These are phyloP conservation scores for Eucalyptus lansdowneana DNA, from an alignment of 345 rosid species.

Conservation along the genomic window DNA sequence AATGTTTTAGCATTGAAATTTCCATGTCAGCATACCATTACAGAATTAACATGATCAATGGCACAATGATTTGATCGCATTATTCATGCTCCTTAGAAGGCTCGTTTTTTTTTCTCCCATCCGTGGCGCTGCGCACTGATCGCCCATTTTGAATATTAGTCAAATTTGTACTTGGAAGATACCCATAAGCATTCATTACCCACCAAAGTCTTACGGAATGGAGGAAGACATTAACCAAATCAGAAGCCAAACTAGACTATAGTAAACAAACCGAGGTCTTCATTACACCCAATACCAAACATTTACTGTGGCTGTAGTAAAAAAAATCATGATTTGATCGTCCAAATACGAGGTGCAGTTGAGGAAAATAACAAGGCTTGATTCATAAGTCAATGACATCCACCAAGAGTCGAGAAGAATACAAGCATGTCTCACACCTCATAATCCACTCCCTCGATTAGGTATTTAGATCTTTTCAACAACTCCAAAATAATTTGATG, in stretches of 20 bases:
- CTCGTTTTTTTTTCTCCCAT: neutral
- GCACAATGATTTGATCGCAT: neutral
- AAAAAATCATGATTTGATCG: neutral
- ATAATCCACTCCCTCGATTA: neutral
- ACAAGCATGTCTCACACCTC: neutral
- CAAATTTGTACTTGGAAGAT: neutral
- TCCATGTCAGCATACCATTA: neutral
- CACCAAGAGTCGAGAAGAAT: neutral
- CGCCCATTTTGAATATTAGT: neutral
- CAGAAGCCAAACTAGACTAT: neutral
- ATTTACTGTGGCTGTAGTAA: neutral
- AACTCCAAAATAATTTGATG: neutral
- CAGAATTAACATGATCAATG: neutral
- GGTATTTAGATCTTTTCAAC: neutral
- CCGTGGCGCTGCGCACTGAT: neutral
- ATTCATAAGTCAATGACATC: neutral
- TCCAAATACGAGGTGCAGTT: neutral
- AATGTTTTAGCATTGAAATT: neutral
- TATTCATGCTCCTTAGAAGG: neutral
- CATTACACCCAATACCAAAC: neutral
- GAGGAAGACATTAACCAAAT: neutral
- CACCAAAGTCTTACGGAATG: neutral
- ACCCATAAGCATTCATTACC: neutral
- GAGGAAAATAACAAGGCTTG: neutral
- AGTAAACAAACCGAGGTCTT: neutral